Evolutionary conservation across 495 filamentous ascomycete genomes (phyloP), one percentile per base, ranked within the genome.

Genomic region (Staphylotrichum longicolle): DNA sequence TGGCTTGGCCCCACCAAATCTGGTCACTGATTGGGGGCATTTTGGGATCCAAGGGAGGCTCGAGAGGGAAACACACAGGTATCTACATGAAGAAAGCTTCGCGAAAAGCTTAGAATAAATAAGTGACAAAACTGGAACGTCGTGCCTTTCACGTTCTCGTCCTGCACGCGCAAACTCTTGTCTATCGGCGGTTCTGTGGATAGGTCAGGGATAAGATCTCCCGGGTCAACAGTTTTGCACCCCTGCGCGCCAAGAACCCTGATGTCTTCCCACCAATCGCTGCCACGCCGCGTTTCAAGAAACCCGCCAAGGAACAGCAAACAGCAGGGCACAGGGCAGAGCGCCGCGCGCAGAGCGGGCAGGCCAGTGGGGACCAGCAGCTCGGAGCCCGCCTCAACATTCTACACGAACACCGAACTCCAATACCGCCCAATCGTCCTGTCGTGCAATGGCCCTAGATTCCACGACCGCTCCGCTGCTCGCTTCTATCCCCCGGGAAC

Each of bases 401-500:
- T n/a, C 34, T 27, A 27, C 20, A 27, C 20, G 20, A 15, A 41
- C 51, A 11, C n/a, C n/a, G 11, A 54, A 32, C 32, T 7, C 39
- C 4, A 11, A 14, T 32, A 35, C 11, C 49, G 7, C 14, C 35
- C 51, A 53, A 53, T 27, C 20, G 20, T 48, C 46, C 42, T 57
- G 37, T 39, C 35, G 54, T 63, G 59, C 44, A 45, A 65, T 59
- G 64, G 65, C 60, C 35, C 33, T 56, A 32, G 35, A 49, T 40
- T 59, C 42, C 41, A 41, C 52, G 15, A 54, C 47, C 57, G 44
- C 52, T 37, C 59, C 30, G 34, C 32, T 54, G 46, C 32, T 46
- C 15, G 5, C 11, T 30, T 14, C 37, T 50, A 20, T 27, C 35
- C 7, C 32, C 40, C 56, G 33, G 51, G 14, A 44, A 46, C 39